Evolutionary conservation across 2,329 filamentous ascomycete species (phyloP).

Genomic region (Aspergillus fijiensis): DNA sequence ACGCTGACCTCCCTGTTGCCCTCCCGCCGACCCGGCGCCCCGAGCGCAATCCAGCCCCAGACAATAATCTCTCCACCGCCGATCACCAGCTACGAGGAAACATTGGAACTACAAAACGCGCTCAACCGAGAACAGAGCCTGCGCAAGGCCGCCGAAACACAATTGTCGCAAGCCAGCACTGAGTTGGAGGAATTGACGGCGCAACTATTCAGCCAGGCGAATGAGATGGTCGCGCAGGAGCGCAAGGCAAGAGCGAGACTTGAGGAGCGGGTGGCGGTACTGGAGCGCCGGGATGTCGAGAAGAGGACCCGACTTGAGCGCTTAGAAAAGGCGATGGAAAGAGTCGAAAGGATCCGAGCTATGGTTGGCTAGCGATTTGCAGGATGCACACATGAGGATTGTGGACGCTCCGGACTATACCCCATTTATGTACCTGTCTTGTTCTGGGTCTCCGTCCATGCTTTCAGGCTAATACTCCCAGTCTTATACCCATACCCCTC

Average conservation of each 20-base stretch:
- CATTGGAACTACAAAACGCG: slow-evolving; percentile 52
- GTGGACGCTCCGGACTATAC: not conserved
- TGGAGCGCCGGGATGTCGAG: slow-evolving; percentile 49
- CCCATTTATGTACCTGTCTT: slow-evolving; percentile 2
- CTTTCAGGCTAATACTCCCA: slow-evolving; percentile 7
- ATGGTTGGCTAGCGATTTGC: slow-evolving; percentile 43
- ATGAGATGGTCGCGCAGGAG: slow-evolving; percentile 66
- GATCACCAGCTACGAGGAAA: slow-evolving; percentile 28
- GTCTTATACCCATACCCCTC: slow-evolving; percentile 9
- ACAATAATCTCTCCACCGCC: slow-evolving; percentile 21
- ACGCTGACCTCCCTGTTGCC: slow-evolving; percentile 41
- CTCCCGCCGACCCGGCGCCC: slow-evolving; percentile 38
- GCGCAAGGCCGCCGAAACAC: slow-evolving; percentile 58
- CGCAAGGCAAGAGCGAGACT: slow-evolving; percentile 56
- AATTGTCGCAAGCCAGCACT: slow-evolving; percentile 53
- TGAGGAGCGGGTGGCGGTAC: slow-evolving; percentile 48
- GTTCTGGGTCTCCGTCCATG: slow-evolving; percentile 9
- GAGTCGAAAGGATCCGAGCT: slow-evolving; percentile 58
- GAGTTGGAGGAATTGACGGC: slow-evolving; percentile 64
- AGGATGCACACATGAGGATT: not conserved
- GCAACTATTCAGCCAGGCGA: slow-evolving; percentile 62
- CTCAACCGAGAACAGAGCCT: slow-evolving; percentile 56
- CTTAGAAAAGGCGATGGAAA: slow-evolving; percentile 56
- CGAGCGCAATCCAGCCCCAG: slow-evolving; percentile 10
- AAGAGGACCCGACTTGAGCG: slow-evolving; percentile 54